Evolutionary conservation across 2,329 filamentous ascomycete genomes (phyloP).

Genomic region (Alternaria sp.): DNA sequence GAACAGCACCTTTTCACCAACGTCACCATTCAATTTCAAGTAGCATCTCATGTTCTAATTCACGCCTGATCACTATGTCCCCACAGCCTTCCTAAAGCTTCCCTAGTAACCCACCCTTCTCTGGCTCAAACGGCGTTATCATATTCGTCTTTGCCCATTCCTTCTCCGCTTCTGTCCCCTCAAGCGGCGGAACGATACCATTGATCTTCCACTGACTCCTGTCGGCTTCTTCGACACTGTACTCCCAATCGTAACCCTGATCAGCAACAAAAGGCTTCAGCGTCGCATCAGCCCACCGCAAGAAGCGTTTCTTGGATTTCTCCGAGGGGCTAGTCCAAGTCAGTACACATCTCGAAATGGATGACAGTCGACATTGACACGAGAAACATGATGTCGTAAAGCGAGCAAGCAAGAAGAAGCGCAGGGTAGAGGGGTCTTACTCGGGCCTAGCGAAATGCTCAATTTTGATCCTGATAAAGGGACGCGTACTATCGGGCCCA

Average conservation of each 20-base stretch:
- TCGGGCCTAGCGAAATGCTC: too few relatives aligned
- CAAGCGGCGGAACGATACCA: conserved; percentile 49
- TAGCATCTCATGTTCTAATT: not conserved
- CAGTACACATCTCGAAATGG: too few relatives aligned
- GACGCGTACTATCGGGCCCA: too few relatives aligned
- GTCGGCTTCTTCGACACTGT: conserved; percentile 55
- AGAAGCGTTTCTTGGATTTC: conserved; percentile 9
- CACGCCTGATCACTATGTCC: not conserved
- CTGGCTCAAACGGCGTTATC: too few relatives aligned
- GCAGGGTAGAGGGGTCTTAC: too few relatives aligned
- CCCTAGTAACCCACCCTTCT: not conserved
- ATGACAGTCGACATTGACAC: too few relatives aligned
- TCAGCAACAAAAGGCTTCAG: conserved; percentile 55
- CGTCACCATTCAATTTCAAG: not conserved
- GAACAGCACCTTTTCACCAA: not conserved
- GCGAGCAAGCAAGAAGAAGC: too few relatives aligned
- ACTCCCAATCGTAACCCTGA: conserved; percentile 58
- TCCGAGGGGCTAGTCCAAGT: too few relatives aligned
- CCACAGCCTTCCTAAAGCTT: not conserved
- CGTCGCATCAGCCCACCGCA: conserved; percentile 39
- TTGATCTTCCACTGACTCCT: conserved; percentile 57
- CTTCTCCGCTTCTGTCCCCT: too few relatives aligned
- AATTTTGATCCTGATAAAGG: too few relatives aligned
- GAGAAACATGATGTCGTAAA: too few relatives aligned
- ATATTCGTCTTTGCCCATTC: too few relatives aligned